These are phyloP conservation scores for Xerocomellus intermedius DNA, from an alignment of 768 basidiomycete species.

Conservation along the genomic window DNA sequence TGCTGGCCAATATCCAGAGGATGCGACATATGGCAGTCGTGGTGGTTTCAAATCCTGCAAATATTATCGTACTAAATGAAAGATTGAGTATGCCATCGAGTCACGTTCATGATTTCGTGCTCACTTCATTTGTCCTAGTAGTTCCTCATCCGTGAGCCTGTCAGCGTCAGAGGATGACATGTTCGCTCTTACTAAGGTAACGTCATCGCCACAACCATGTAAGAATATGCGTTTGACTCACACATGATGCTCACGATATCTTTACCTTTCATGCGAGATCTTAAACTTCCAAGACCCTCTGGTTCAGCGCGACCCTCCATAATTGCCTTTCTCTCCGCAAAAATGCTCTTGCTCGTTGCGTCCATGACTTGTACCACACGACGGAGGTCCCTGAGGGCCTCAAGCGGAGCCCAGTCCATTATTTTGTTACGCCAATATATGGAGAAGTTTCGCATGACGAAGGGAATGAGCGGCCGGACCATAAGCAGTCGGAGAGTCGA, in stretches of 20 bases:
- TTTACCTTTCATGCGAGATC: conserved; percentile 21
- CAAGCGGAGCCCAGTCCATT: conserved; percentile 33
- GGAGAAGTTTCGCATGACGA: conserved; percentile 29
- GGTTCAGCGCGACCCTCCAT: conserved; percentile 12
- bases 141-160: conserved; percentile 34
- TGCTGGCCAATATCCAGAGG: conserved; percentile 32
- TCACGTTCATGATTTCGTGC: conserved; percentile 1
- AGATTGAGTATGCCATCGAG: neutral
- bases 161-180: conserved; percentile 28
- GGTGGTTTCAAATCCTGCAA: conserved; percentile 34
- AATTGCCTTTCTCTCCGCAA: conserved; percentile 29
- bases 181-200: conserved; percentile 35
- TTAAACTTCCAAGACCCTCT: conserved; percentile 7
- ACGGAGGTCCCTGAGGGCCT: conserved; percentile 27
- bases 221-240: conserved; percentile 16
- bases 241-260: conserved; percentile 43
- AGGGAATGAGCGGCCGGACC: conserved; percentile 34
- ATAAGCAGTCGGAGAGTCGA: conserved; percentile 25
- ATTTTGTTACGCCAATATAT: conserved; percentile 33
- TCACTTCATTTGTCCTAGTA: conserved; percentile 41
- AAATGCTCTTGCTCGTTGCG: conserved; percentile 26
- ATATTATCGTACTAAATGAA: conserved; percentile 32
- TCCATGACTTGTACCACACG: conserved; percentile 32
- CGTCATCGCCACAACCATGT: neutral
- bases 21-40: conserved; percentile 34